A percentile compares a stretch with the other conserved stretches of the same genome.
Conservation (phyloP, 495 filamentous ascomycete genomes). For the Neurospora sp. region DNA sequence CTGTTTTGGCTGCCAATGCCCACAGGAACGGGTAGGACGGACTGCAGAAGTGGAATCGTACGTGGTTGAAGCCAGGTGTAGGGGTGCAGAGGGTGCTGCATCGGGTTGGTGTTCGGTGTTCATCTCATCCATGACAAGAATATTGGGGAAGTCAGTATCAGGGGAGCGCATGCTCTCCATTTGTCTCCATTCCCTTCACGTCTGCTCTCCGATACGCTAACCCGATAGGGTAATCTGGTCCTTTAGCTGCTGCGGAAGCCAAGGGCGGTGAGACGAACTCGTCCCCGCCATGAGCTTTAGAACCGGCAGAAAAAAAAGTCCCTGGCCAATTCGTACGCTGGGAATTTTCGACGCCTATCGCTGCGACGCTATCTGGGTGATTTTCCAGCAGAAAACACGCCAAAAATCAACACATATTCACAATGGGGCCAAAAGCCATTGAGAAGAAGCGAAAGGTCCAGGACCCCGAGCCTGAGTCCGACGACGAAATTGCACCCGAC, state of each 20-base stretch:
- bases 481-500: constrained; percentile 21
- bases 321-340: constrained; percentile 2
- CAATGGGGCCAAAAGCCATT: constrained; percentile 29
- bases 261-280: constrained; percentile 12
- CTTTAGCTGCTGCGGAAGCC: not conserved
- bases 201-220: not conserved
- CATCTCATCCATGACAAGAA: not conserved
- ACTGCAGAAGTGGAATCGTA: not conserved
- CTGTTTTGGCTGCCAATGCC: not conserved
- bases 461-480: constrained; percentile 21
- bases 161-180: not conserved
- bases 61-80: not conserved
- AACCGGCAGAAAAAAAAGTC: constrained; percentile 25
- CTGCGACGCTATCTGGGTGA: not conserved
- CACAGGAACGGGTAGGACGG: not conserved
- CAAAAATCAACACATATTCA: constrained; percentile 9
- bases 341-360: constrained; percentile 10
- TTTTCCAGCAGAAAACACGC: constrained; percentile 10
- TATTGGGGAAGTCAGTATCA: not conserved
- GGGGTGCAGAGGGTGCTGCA: not conserved
- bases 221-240: not conserved
- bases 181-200: not conserved
- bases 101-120: not conserved
- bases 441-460: constrained; percentile 37
- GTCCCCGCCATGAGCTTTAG: constrained; percentile 13